Evolutionary conservation across 2,329 filamentous ascomycete species (phyloP), one percentile per base, ranked within the genome.

Genomic region (Apiospora sp.): DNA sequence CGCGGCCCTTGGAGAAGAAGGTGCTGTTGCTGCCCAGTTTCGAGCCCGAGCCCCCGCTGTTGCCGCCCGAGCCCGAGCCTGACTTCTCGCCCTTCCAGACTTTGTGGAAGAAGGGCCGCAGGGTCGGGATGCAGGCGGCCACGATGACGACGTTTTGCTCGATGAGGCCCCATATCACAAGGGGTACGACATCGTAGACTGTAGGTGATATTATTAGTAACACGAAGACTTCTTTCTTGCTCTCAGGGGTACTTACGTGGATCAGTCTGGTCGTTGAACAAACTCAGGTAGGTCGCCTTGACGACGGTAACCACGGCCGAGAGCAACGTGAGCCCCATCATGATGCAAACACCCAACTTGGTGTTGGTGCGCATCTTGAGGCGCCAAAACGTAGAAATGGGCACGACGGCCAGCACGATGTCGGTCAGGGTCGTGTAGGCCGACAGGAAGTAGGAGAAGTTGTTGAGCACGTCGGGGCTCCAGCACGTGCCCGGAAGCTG

Each of bases 81-180:
- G 61, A 68, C 22, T 41, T 41, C 64, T 68, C 64, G 64, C 64
- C 64, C 13, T 48, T 46, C 13, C 24, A 68, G 67, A 30, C 49
- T 4, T 68, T 48, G 43, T 64, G 43, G 73, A 80, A 78, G 48
- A 80, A 74, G 5, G 78, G 77, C 1, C 76, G 78, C 1, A 80
- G 74, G 1, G 78, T 79, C 3, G 78, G 78, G 48, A 78, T 75
- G 58, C 78, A 80, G 16, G 78, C 78, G 2, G 78, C 78, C 19
- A 79, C 70, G n/a, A 79, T 79, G 72, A 79, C 77, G 51, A 79
- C 77, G 69, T 79, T 80, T 70, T 79, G 77, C 67, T 80, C 78
- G 72, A 79, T 73, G 6, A 73, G 51, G 14, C 70, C 67, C 72
- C 27, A 71, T n/a, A 77, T 68, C 2, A 79, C 74, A 16, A 79